Percentiles rank a stretch among this genome's conserved stretches.
Evolutionary conservation across 2,329 filamentous ascomycete species (phyloP).

Genomic region (Colletotrichum lini): DNA sequence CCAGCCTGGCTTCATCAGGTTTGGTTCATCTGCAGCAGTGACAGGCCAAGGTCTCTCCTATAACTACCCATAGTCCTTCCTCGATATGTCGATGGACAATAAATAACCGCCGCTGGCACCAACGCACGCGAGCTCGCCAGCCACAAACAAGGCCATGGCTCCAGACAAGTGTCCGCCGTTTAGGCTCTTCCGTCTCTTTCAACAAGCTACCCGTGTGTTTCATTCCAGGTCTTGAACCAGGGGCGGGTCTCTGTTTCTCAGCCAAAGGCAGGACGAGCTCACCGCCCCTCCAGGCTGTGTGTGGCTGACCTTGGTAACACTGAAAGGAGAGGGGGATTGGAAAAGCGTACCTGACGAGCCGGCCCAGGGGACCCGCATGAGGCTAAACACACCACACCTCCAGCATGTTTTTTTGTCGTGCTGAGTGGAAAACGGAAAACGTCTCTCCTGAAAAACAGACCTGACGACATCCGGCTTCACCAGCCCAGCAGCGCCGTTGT

Average conservation of each 20-base stretch:
- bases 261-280: constrained; percentile 2
- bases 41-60: constrained; percentile 5
- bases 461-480: constrained; percentile 19
- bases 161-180: constrained; percentile 16
- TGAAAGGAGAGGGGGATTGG: constrained; percentile 1
- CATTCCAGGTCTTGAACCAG: constrained; percentile 16
- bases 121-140: constrained; percentile 2
- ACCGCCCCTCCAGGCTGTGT: constrained; percentile 7
- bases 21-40: neutral
- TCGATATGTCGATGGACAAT: neutral
- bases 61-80: neutral
- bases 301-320: constrained; percentile 28
- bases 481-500: constrained; percentile 28
- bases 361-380: constrained; percentile 29
- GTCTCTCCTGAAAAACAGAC: constrained; percentile 30
- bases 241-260: neutral
- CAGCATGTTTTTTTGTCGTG: constrained; percentile 30
- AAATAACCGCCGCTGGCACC: constrained; percentile 2
- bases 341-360: neutral
- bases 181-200: constrained; percentile 18
- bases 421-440: constrained; percentile 13
- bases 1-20: neutral
- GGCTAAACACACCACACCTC: constrained; percentile 35
- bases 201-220: constrained; percentile 18
- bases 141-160: constrained; percentile 20